phyloP scores from a whole-genome alignment of 2,329 filamentous ascomycete genomes.

The Canariomyces notabilis region DNA sequence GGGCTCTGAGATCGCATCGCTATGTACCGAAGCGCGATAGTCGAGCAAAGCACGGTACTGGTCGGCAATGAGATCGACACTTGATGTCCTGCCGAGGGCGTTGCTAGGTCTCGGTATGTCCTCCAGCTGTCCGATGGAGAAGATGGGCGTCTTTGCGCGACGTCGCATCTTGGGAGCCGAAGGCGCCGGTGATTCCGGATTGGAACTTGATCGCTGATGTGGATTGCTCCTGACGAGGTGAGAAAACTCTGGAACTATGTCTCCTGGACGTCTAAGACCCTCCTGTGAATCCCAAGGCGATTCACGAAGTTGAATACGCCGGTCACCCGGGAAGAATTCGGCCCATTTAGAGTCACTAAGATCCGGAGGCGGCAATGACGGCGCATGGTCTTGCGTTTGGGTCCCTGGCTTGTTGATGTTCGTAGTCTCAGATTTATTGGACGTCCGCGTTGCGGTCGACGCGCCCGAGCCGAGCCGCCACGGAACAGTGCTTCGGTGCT shows the following conservation, averaged over 20 bases:
- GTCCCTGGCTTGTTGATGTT: slow-evolving; percentile 13
- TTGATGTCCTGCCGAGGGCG: slow-evolving; percentile 33
- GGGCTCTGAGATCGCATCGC: slow-evolving; percentile 28
- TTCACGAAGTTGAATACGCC: slow-evolving; percentile 23
- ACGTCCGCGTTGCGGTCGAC: slow-evolving; percentile 14
- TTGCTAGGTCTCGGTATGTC: slow-evolving; percentile 20
- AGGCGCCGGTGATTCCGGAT: slow-evolving; percentile 22
- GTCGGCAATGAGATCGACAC: slow-evolving; percentile 46
- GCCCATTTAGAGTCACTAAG: slow-evolving; percentile 33
- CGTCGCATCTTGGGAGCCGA: slow-evolving; percentile 34
- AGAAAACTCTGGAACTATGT: slow-evolving; percentile 31
- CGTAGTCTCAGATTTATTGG: slow-evolving; percentile 18
- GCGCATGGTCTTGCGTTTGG: slow-evolving; percentile 15
- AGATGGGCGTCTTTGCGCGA: slow-evolving; percentile 49
- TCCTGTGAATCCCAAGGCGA: slow-evolving; percentile 19
- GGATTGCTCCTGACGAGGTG: slow-evolving; percentile 32
- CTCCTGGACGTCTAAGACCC: slow-evolving; percentile 7
- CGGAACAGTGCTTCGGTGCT: slow-evolving; percentile 17
- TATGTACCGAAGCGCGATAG: slow-evolving; percentile 32
- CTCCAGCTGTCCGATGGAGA: slow-evolving; percentile 46
- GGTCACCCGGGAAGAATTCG: slow-evolving; percentile 28
- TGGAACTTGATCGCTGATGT: slow-evolving; percentile 16
- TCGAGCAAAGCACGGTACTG: slow-evolving; percentile 46
- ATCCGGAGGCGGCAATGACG: slow-evolving; percentile 28
- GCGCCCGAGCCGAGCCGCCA: slow-evolving; percentile 15